Evolutionary conservation across 352 stramenopile genomes (phyloP), one percentile per base, ranked within the genome.

Genomic region (Pythium monospermum): DNA sequence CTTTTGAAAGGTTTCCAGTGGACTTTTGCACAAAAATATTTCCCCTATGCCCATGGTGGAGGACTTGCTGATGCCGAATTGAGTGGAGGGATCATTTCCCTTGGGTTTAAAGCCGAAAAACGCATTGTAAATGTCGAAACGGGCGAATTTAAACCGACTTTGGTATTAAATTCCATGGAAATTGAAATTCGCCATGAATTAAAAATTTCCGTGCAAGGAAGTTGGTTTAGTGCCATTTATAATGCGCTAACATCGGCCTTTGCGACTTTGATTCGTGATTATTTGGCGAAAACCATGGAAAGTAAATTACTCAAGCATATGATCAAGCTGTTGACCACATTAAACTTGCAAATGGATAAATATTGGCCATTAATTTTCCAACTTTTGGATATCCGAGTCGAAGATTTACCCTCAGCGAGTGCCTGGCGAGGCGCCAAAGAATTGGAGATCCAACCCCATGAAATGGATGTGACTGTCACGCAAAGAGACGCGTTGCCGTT

Each of bases 361-460:
- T 94, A 91, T 58, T 94, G 83, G 83, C 76, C 83, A 7, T 57
- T 91, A 31, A 71, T 94, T 19, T 88, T 94, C 33, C 77, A 94
- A 52, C 49, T 94, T 0, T 58, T 94, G 0, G 71, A 91, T 41
- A 87, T 94, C 28, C 74, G 68, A 2, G 76, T 94, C 4, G 79
- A 91, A 27, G 74, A 94, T 51, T 57, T 94, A 26, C 83, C 80
- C 18, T 64, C 65, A 4, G 83, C 83, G 21, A 94, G 80, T 52
- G 67, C 78, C 2, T 94, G 83, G 83, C 77, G 83, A 16, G 83
- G 83, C 4, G 78, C 83, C 1, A 87, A 85, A 46, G 76, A 83
- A 28, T 43, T 91, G 2, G 76, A 87, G 10, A 76, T 87, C 52
- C 60, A 84, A 49, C 76, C 76, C 2, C 66, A 90, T 57, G 73